phyloP scores from a whole-genome alignment of 2,329 filamentous ascomycete species.

The Lasiodiplodia hormozganensis region DNA sequence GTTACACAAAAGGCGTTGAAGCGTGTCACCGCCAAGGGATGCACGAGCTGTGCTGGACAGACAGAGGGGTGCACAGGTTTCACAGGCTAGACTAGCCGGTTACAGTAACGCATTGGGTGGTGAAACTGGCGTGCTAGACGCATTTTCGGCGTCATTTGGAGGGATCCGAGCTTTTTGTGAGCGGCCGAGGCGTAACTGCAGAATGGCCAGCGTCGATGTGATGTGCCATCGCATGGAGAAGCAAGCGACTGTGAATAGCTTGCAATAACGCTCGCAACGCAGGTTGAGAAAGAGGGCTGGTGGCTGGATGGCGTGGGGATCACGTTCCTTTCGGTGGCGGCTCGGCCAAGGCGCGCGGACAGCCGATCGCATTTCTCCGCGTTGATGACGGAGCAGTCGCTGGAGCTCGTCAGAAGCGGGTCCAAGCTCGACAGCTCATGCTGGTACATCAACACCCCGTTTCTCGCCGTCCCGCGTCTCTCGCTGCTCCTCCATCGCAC shows the following conservation, averaged over 20 bases:
- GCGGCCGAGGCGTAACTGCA: too few species aligned
- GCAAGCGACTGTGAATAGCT: not conserved
- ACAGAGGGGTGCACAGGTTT: not conserved
- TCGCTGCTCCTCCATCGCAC: conserved; percentile 20
- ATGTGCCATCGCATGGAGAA: not conserved
- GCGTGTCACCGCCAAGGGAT: not conserved
- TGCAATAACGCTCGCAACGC: not conserved
- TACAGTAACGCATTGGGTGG: not conserved
- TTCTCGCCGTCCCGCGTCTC: conserved; percentile 6
- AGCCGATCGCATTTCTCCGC: conserved; percentile 24
- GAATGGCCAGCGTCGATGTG: too few species aligned
- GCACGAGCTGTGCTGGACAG: not conserved
- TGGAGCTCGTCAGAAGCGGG: conserved; percentile 25
- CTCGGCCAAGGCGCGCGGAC: conserved; percentile 9
- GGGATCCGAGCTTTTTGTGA: not conserved
- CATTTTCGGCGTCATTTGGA: not conserved
- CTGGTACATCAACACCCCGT: conserved; percentile 3
- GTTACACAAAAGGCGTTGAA: not conserved
- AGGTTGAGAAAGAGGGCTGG: not conserved
- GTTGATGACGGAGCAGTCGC: not conserved
- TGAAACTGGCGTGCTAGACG: conserved; percentile 18
- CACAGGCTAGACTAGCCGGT: not conserved
- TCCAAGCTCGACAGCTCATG: conserved; percentile 21
- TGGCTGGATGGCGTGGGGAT: not conserved
- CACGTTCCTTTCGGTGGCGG: conserved; percentile 1